phyloP scores from a whole-genome alignment of 2,329 filamentous ascomycete genomes.

The Colletotrichum abscissum region DNA sequence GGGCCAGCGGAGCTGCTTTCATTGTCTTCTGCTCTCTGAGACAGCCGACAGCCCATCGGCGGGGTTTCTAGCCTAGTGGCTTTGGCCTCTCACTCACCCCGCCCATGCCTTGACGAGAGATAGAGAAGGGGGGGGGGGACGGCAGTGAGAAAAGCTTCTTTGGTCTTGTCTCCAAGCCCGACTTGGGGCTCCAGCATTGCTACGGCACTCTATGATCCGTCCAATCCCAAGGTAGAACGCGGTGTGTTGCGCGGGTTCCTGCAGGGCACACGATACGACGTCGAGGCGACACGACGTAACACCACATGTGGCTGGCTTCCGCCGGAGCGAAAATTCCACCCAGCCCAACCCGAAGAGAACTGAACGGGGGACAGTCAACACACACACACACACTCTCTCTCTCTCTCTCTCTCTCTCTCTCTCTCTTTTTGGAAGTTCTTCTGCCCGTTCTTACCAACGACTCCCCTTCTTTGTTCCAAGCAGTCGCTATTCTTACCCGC shows the following conservation, averaged over 20 bases:
- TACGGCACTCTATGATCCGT: neutral
- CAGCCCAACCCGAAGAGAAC: neutral
- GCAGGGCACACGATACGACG: neutral
- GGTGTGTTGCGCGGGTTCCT: neutral
- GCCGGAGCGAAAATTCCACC: neutral
- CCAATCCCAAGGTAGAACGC: neutral
- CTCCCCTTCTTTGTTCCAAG: constrained; percentile 5
- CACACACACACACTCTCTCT: neutral
- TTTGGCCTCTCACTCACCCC: neutral
- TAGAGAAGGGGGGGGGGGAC: neutral
- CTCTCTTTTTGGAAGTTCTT: too few relatives aligned
- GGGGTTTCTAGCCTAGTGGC: neutral
- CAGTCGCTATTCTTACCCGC: neutral
- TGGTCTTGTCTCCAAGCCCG: neutral
- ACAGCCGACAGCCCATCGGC: neutral
- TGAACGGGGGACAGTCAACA: too few relatives aligned
- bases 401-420: too few relatives aligned
- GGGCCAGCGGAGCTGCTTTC: neutral
- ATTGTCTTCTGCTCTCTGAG: constrained; percentile 4
- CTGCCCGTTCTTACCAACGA: constrained; percentile 1
- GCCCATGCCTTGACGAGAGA: neutral
- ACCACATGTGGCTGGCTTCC: constrained; percentile 12
- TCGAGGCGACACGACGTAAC: neutral
- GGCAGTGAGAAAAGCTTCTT: neutral
- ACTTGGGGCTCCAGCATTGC: neutral